Percentiles rank a stretch among this genome's conserved stretches.
These are phyloP conservation scores for Drechslerella stenobrocha DNA, from an alignment of 2,329 filamentous ascomycete genomes.

Conservation along the genomic window DNA sequence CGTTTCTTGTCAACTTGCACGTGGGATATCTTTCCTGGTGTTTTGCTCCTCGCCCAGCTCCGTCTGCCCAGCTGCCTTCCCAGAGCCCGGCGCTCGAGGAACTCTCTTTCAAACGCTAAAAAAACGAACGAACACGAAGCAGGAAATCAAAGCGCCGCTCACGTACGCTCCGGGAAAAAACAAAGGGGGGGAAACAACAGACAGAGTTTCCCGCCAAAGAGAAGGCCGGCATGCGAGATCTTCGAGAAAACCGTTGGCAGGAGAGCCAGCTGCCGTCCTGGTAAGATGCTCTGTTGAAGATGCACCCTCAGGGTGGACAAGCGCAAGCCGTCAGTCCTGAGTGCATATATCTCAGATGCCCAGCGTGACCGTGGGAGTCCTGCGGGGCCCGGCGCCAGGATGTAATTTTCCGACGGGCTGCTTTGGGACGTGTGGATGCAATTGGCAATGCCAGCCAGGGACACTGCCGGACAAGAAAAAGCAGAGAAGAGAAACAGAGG, in stretches of 20 bases:
- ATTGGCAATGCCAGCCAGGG: slow-evolving; percentile 48
- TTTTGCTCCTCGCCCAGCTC: too few species aligned
- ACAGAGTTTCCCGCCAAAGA: too few species aligned
- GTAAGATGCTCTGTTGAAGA: slow-evolving; percentile 20
- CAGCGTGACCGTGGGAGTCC: slow-evolving; percentile 13
- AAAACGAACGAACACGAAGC: slow-evolving; percentile 2
- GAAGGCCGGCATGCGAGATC: too few species aligned
- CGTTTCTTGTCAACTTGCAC: slow-evolving; percentile 47
- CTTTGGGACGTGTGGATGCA: slow-evolving; percentile 31
- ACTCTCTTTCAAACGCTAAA: slow-evolving; percentile 17
- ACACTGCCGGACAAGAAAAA: slow-evolving; percentile 11
- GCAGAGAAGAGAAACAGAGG: background rate
- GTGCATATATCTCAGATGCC: background rate
- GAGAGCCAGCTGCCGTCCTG: slow-evolving; percentile 15
- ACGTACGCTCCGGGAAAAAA: background rate
- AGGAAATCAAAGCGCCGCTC: too few species aligned
- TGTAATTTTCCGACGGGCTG: slow-evolving; percentile 48
- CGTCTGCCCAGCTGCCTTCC: slow-evolving; percentile 28
- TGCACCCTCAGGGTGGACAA: background rate
- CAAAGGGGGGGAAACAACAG: slow-evolving; percentile 7
- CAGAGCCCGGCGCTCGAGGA: slow-evolving; percentile 25
- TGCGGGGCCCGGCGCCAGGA: background rate
- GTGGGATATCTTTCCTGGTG: slow-evolving; percentile 21
- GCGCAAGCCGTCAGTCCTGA: background rate
- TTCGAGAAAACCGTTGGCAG: too few species aligned